A percentile compares a stretch with the other conserved stretches of the same genome.
phyloP scores from a whole-genome alignment of 2,329 filamentous ascomycete genomes.

The Pyricularia pennisetigena region DNA sequence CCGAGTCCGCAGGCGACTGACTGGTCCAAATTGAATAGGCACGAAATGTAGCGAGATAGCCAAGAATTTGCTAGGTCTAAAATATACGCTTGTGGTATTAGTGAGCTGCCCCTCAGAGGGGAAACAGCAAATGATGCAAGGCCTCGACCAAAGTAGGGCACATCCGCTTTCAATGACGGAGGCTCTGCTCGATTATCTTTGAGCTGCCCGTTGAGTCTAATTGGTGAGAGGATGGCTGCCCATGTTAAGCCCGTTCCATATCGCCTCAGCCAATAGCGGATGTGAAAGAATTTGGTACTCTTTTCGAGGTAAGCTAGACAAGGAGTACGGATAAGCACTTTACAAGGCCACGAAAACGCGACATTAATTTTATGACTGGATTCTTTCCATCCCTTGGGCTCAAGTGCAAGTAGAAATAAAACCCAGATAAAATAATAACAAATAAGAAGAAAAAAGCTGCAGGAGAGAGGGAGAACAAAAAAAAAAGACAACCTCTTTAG shows the following conservation, averaged over 20 bases:
- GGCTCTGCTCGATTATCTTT: neutral
- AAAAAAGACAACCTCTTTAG: neutral
- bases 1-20: neutral
- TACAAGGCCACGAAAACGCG: neutral
- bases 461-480: neutral
- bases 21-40: neutral
- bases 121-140: neutral
- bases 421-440: neutral
- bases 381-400: neutral
- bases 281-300: neutral
- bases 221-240: neutral
- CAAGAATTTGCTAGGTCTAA: neutral
- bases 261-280: neutral
- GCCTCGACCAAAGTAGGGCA: neutral
- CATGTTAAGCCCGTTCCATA: neutral
- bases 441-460: neutral
- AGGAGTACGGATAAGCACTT: neutral
- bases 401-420: neutral
- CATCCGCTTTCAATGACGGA: neutral
- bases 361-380: neutral
- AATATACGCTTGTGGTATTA: neutral
- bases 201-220: neutral
- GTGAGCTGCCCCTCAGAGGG: neutral
- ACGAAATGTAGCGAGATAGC: neutral
- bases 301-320: neutral